These are phyloP conservation scores for Aspergillus costaricaensis DNA, from an alignment of 2,329 filamentous ascomycete genomes.

Conservation along the genomic window DNA sequence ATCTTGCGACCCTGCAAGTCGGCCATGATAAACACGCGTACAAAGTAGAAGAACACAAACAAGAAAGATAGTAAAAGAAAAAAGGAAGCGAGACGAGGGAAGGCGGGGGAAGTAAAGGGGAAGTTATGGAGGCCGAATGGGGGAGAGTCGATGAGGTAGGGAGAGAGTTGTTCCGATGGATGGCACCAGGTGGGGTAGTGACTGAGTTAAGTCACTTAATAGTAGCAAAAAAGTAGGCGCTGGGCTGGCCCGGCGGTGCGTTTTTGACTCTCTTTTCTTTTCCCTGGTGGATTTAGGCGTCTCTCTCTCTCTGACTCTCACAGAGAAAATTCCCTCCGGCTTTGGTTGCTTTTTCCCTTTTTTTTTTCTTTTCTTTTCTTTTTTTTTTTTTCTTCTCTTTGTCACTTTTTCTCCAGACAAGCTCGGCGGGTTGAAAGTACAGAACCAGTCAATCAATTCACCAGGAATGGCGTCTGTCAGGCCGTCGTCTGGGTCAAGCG, in stretches of 20 bases:
- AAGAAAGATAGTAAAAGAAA: constrained; percentile 4
- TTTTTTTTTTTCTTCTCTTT: neutral
- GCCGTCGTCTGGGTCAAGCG: neutral
- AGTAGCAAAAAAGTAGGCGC: neutral
- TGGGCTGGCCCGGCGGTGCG: neutral
- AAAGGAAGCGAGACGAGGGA: constrained; percentile 11
- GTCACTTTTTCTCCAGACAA: neutral
- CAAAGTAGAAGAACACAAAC: neutral
- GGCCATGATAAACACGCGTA: constrained; percentile 49
- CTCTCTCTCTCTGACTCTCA: neutral
- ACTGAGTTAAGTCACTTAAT: neutral
- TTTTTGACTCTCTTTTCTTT: neutral
- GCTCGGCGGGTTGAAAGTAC: neutral
- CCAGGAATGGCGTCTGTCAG: constrained; percentile 1
- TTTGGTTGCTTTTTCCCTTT: neutral
- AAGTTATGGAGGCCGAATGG: constrained; percentile 1
- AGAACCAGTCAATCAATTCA: neutral
- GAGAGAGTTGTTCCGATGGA: constrained; percentile 12
- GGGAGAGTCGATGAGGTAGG: neutral
- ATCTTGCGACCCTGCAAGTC: constrained; percentile 76
- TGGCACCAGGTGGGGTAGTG: constrained; percentile 7
- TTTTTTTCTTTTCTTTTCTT: no score
- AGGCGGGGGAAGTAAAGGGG: constrained; percentile 13
- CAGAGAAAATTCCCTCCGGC: neutral
- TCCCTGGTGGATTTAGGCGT: neutral